Percentiles rank a stretch among this genome's conserved stretches.
These are phyloP conservation scores for Brassica incana DNA, from an alignment of 345 rosid species.

Conservation along the genomic window DNA sequence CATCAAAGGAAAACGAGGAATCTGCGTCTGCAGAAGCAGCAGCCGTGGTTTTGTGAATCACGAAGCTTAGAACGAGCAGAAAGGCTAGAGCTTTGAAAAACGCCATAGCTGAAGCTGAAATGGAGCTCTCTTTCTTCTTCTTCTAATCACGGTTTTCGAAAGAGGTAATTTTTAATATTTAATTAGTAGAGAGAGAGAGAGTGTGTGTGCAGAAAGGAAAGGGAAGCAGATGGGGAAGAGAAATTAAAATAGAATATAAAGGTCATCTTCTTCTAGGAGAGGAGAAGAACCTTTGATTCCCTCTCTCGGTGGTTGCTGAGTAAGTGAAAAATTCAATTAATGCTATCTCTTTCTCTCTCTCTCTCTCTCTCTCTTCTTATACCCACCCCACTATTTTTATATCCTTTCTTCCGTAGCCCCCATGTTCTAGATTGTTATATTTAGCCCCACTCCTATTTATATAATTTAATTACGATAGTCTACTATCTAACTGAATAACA, in stretches of 20 bases:
- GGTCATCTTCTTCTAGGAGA: slow-evolving; percentile 58
- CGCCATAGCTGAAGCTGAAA: slow-evolving; percentile 23
- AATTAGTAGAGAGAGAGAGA: not conserved
- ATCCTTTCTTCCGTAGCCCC: slow-evolving; percentile 18
- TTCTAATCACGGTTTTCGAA: slow-evolving; percentile 19
- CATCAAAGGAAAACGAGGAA: slow-evolving; percentile 54
- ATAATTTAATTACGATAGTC: not conserved
- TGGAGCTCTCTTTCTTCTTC: slow-evolving; percentile 9
- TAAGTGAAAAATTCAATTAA: slow-evolving; percentile 26
- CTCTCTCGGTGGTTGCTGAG: slow-evolving; percentile 32
- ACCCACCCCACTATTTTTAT: slow-evolving; percentile 21
- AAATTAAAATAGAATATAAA: slow-evolving; percentile 25
- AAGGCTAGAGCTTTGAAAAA: slow-evolving; percentile 42
- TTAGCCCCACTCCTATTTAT: slow-evolving; percentile 23
- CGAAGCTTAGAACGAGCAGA: slow-evolving; percentile 42
- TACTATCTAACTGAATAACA: not conserved
- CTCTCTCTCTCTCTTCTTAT: slow-evolving; percentile 18
- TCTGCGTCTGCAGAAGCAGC: slow-evolving; percentile 33
- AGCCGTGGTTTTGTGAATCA: slow-evolving; percentile 18
- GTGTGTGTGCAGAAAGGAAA: slow-evolving; percentile 25
- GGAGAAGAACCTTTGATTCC: slow-evolving; percentile 40
- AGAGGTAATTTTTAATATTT: not conserved
- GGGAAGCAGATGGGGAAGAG: not conserved
- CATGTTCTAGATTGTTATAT: slow-evolving; percentile 37
- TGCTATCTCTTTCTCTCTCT: slow-evolving; percentile 20